Base-by-base conservation (phyloP, 2,329 filamentous ascomycete species). In the Claviceps arundinis region DNA sequence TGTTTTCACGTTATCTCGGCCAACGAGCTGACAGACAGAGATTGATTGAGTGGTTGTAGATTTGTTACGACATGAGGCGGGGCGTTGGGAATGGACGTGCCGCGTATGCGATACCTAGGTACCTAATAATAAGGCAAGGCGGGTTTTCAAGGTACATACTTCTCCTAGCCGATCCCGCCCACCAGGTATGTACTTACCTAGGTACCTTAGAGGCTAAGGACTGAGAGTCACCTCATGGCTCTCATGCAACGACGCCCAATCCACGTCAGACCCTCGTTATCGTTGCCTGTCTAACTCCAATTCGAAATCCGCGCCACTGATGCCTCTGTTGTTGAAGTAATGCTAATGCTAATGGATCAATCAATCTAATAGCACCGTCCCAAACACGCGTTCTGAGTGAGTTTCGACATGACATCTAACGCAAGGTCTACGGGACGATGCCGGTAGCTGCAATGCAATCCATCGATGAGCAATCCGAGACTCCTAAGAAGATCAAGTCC, bases 401-500 rank as follows among this genome's bases (percentile, higher is more conserved):
- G 48, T 48, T 41, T 40, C 48, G 53, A 53, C 44, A 56, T 56
- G 54, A 54, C 26, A 45, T 47, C 22, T 42, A 38, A 22, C 11
- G 34, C 24, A 37, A 38, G 41, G 41, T 38, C 41, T 44, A 19
- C 45, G 26, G 38, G 37, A 52, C 43, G n/a, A 17, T 34, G 46
- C 49, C 37, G 38, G 37, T 37, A 49, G 46, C 22, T 50, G 52
- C 22, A 55, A 79, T 80, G 76, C 72, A 74, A 58, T 69, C 70
- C 38, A 75, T 73, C 57, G 70, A 74, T 58, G 69, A 71, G 58
- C 62, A 65, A 46, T 47, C 64, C 49, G 73, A 76, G 50, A 63
- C 68, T 43, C 69, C 72, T 37, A 79, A 75, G 61, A 81, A 78
- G 67, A 73, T 70, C 22, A 82, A 81, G 63, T 65, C 70, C 37